Percentiles rank a stretch among this genome's conserved stretches.
phyloP scores from a whole-genome alignment of 257 asterid species.

The Nicotiana attenuata region DNA sequence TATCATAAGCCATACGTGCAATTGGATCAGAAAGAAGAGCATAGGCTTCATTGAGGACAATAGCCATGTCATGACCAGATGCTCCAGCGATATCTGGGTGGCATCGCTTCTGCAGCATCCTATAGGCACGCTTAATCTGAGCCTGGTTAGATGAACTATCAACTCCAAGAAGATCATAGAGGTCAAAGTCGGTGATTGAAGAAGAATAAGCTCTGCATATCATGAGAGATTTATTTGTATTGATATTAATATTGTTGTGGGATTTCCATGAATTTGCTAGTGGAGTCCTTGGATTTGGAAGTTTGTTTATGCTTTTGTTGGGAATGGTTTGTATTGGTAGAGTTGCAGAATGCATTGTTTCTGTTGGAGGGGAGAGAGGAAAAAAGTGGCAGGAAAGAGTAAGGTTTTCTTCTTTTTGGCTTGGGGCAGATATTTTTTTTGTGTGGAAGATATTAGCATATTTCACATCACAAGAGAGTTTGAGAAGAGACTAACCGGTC shows the following conservation, averaged over 20 bases:
- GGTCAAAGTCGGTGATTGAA: constrained; percentile 61
- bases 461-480: constrained; percentile 4
- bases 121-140: constrained; percentile 68
- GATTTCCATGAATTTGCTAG: constrained; percentile 13
- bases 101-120: constrained; percentile 81
- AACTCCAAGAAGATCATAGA: constrained; percentile 80
- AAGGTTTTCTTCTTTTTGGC: not conserved
- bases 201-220: constrained; percentile 37
- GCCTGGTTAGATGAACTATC: constrained; percentile 52
- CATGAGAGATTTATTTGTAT: not conserved
- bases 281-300: constrained; percentile 10
- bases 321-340: constrained; percentile 26
- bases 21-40: constrained; percentile 71
- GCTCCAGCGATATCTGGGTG: constrained; percentile 94
- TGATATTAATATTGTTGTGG: not conserved
- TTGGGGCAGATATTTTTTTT: not conserved
- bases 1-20: constrained; percentile 69
- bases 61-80: constrained; percentile 89
- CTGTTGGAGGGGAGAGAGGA: not conserved
- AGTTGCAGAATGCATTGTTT: constrained; percentile 42
- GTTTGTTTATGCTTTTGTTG: constrained; percentile 25
- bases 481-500: no score
- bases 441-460: not conserved
- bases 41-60: constrained; percentile 82
- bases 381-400: not conserved